Conservation (phyloP, 768 basidiomycete species). For the Collybia sordida region DNA sequence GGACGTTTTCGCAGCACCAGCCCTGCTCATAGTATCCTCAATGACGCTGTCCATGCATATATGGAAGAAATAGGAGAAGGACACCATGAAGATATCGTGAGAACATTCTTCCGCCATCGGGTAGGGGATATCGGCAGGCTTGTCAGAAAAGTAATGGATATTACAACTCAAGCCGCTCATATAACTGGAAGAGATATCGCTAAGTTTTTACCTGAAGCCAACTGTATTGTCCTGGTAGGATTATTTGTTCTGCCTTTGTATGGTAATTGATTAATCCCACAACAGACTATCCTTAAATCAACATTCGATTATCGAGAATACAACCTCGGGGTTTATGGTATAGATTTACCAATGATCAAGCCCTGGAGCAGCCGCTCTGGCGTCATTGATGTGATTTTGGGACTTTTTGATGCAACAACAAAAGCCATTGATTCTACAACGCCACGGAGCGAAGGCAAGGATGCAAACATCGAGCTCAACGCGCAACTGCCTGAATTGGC, state of each 20-base stretch:
- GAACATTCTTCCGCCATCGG: slow-evolving; percentile 80
- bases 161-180: slow-evolving; percentile 42
- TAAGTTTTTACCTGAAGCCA: slow-evolving; percentile 62
- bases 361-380: slow-evolving; percentile 81
- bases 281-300: slow-evolving; percentile 69
- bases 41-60: slow-evolving; percentile 67
- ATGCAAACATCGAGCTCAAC: slow-evolving; percentile 35
- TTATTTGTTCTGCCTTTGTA: slow-evolving; percentile 8
- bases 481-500: slow-evolving; percentile 68
- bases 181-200: slow-evolving; percentile 43
- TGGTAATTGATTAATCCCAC: slow-evolving; percentile 3
- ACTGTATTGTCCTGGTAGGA: slow-evolving; percentile 67
- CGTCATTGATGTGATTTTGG: slow-evolving; percentile 66
- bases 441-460: slow-evolving; percentile 22
- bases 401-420: slow-evolving; percentile 70
- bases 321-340: slow-evolving; percentile 74
- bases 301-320: slow-evolving; percentile 75
- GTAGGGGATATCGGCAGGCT: slow-evolving; percentile 66
- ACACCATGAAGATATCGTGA: slow-evolving; percentile 71
- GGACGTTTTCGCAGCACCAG: slow-evolving; percentile 39
- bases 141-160: slow-evolving; percentile 57
- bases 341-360: slow-evolving; percentile 65
- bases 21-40: slow-evolving; percentile 60
- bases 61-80: slow-evolving; percentile 59
- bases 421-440: slow-evolving; percentile 41